Base-by-base conservation (phyloP, 208 protist genomes). In the Leishmania tropica region DNA sequence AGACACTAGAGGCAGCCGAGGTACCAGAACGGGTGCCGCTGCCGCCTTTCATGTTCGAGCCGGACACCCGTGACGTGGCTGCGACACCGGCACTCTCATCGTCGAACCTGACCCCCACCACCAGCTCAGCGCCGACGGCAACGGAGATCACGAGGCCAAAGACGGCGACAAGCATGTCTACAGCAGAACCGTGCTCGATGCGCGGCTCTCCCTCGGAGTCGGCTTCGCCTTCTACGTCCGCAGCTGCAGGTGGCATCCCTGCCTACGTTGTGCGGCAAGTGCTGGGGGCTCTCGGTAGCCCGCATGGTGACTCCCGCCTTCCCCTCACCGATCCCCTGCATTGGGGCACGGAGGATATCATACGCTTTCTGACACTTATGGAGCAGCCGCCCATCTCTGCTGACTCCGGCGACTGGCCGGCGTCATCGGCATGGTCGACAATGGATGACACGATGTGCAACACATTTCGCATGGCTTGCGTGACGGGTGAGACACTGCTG, bases 371-470 rank as follows among this genome's bases (percentile, higher is more conserved):
- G 6, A 73, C 68, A 13, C 58, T 76, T 5, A 90, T 95, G 81
- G 90, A 91, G 85, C 83, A 84, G 62, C 24, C 24, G 10, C 10
- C 62, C 6, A 15, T 21, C 56, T 24, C 4, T 64, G 62, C 11
- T 5, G 54, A 48, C 19, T 74, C 45, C 37, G 40, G 45, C 70
- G 31, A 35, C 45, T 31, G 17, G 17, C 28, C 70, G 31, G 37
- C 6, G 28, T n/a, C 45, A 2, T 53, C 72, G 28, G 48, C 64
- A 17, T 85, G 53, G 31, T 54, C 74, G 19, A 80, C 79, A 31
- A 96, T 95, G 89, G 90, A 96, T 37, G 90, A 90, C 35, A 83
- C 85, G 1, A 95, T 97, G 92, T 68, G 64, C 21, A 88, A 95
- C 37, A 83, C 95, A 13, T 97, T 96, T 64, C 81, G 79, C 35